Conservation (phyloP, 331 rosid genomes). For the Malus hybrid region DNA sequence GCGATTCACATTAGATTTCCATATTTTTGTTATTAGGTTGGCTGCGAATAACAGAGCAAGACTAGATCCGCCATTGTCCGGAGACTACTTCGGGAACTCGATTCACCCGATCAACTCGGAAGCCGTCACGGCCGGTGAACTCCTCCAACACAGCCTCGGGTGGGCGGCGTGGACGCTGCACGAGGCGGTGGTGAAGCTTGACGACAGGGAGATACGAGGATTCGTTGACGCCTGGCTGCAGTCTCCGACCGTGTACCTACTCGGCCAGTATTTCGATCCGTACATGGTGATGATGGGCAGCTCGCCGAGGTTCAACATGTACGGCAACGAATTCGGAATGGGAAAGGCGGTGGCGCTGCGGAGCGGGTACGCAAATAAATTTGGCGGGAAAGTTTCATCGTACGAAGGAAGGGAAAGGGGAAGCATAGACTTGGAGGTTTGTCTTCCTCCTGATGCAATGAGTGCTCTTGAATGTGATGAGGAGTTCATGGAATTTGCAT, state of each 20-base stretch:
- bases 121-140: constrained; percentile 42
- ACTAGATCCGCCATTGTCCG: constrained; percentile 29
- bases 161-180: constrained; percentile 67
- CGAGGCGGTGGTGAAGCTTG: constrained; percentile 26
- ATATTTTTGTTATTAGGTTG: neutral
- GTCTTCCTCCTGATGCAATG: constrained; percentile 37
- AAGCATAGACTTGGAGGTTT: constrained; percentile 58
- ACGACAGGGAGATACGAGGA: neutral
- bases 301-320: constrained; percentile 59
- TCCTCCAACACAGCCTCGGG: constrained; percentile 42
- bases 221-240: constrained; percentile 17
- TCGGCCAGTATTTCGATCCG: neutral
- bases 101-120: neutral
- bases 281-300: constrained; percentile 41
- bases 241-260: constrained; percentile 10
- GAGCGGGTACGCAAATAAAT: constrained; percentile 53
- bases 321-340: constrained; percentile 67
- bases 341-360: constrained; percentile 48
- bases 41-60: constrained; percentile 38
- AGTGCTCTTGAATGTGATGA: constrained; percentile 29
- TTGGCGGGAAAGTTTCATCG: constrained; percentile 40
- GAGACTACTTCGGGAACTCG: constrained; percentile 52
- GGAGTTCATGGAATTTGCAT: constrained; percentile 39
- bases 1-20: no score
- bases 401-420: constrained; percentile 52